Base-by-base conservation (phyloP, 2,329 filamentous ascomycete species). In the Berkeleyomyces basicola region DNA sequence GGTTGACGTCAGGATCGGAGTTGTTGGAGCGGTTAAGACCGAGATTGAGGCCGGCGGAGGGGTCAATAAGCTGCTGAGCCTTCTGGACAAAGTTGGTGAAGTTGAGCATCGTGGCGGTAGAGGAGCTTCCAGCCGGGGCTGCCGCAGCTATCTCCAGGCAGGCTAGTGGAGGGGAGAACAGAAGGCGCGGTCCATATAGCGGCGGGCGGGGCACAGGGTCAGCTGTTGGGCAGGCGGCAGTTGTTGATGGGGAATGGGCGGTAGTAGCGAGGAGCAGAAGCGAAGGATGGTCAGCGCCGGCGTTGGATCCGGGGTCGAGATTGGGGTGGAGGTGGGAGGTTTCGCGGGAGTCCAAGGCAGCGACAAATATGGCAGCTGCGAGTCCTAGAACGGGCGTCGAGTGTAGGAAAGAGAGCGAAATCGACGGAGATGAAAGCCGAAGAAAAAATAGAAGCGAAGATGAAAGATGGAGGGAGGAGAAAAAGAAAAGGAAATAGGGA, bases 21-120 rank as follows among this genome's bases (percentile, higher is more conserved):
- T 88, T 80, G 67, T 84, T 83, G 67, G 88, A 78, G 55, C 61
- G 63, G 36, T 47, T 64, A 37, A 64, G 63, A 14, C 63, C 63
- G n/a, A 61, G 49, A 31, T 55, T 61, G 64, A 85, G 76, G 70
- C 87, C 85, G 72, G 90, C 85, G 67, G 87, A 87, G 61, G 90
- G 88, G 74, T 96, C 92, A 76, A 96, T 95, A 75, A 96, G 80
- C 75, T 91, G 89, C 79, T 95, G 90, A 68, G 91, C 91, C 81
- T 92, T 95, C 75, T 96, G 90, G 70, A 96, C 90, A 74, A 97
- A 85, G 74, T 82, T 92, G 69, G 87, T 78, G 67, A 83, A 72
- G 73, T 79, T 82, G 74, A 83, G 79, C 80, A 83, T 83, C 74
- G 69, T 75, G 72, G 72, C 23, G 23, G 49, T 11, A 23, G 49